Conservation (phyloP, 2,329 filamentous ascomycete species). For the Nemania serpens region DNA sequence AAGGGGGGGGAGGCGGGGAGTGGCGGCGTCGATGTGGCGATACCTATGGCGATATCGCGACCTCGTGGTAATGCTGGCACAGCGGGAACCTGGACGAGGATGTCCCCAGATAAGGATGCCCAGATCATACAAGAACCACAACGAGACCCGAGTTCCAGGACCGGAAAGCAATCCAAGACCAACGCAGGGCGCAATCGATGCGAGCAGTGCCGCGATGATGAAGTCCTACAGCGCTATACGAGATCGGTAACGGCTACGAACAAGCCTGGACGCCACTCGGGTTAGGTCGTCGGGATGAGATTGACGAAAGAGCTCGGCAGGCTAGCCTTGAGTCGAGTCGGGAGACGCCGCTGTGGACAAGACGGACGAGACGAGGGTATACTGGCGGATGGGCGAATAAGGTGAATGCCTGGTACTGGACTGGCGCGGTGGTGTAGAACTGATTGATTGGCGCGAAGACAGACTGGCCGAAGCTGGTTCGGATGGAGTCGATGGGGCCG, state of each 20-base stretch:
- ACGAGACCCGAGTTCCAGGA: not conserved
- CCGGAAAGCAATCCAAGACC: not conserved
- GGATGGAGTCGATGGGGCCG: slow-evolving; percentile 3
- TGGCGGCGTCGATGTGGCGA: not conserved
- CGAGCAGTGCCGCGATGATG: slow-evolving; percentile 3
- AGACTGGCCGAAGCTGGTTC: slow-evolving; percentile 18
- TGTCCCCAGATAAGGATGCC: slow-evolving; percentile 3
- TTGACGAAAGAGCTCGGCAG: not conserved
- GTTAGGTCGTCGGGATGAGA: not conserved
- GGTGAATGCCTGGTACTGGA: slow-evolving; percentile 10
- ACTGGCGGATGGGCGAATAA: slow-evolving; percentile 9
- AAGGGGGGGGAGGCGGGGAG: not conserved
- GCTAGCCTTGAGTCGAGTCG: not conserved
- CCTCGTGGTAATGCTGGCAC: not conserved
- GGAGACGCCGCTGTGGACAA: slow-evolving; percentile 5
- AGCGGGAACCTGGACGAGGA: slow-evolving; percentile 3
- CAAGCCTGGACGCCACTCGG: slow-evolving; percentile 2
- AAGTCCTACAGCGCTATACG: not conserved
- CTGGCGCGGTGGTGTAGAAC: not conserved
- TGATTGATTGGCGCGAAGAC: slow-evolving; percentile 18
- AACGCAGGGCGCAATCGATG: slow-evolving; percentile 16
- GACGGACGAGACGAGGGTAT: slow-evolving; percentile 6
- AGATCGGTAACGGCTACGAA: not conserved
- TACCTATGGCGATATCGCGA: not conserved
- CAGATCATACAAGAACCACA: slow-evolving; percentile 1